Evolutionary conservation across 192 early-diverging fungal species (phyloP).

Genomic region (Lunasporangiospora selenospora): DNA sequence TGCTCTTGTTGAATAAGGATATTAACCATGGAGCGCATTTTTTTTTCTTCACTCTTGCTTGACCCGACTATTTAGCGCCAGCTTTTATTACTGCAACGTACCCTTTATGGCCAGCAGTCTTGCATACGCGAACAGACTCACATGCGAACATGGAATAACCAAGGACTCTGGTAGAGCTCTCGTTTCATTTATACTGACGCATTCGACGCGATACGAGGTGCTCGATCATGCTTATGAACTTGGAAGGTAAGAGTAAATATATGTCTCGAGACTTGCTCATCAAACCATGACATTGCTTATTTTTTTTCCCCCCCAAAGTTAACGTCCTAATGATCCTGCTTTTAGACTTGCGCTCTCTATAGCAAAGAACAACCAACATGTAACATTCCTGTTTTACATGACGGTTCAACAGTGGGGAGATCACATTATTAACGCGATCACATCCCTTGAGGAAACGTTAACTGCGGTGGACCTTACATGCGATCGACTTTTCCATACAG

Average conservation of each 20-base stretch:
- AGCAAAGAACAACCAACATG: constrained; percentile 35
- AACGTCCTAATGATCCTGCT: too few species aligned
- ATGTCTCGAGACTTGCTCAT: background rate
- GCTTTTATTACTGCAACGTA: constrained; percentile 39
- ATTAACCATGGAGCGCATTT: too few species aligned
- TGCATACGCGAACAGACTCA: constrained; percentile 23
- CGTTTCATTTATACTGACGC: constrained; percentile 34
- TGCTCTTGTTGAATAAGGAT: background rate
- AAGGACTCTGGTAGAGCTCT: constrained; percentile 37
- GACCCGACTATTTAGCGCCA: constrained; percentile 12
- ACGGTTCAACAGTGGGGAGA: constrained; percentile 47
- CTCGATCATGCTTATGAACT: constrained; percentile 35
- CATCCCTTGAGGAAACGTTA: constrained; percentile 34
- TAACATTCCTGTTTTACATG: constrained; percentile 34
- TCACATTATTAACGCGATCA: constrained; percentile 22
- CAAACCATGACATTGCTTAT: too few species aligned
- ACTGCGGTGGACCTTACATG: constrained; percentile 41
- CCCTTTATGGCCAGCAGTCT: constrained; percentile 29
- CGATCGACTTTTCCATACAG: constrained; percentile 41
- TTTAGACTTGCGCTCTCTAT: constrained; percentile 24
- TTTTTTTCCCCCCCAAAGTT: too few species aligned
- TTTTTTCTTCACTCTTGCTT: background rate
- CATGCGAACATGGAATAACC: constrained; percentile 31
- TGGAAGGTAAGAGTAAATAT: constrained; percentile 23
- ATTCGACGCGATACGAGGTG: constrained; percentile 35